Evolutionary conservation across 2,329 filamentous ascomycete genomes (phyloP), one percentile per base, ranked within the genome.

Genomic region (Nemania sp.): DNA sequence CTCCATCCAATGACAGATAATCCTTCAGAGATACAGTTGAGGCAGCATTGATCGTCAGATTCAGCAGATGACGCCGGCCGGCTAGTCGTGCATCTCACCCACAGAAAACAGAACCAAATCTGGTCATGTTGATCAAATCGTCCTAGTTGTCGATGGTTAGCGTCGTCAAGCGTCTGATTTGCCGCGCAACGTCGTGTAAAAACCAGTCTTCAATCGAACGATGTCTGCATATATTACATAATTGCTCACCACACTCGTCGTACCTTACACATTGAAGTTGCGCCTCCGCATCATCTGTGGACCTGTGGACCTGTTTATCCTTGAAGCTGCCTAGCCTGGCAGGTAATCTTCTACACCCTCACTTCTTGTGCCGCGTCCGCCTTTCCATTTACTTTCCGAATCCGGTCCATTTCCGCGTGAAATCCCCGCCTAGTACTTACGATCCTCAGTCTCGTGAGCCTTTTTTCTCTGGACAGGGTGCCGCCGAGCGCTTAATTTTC

Each of bases 401-500:
- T 53, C 31, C 7, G 57, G 57, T 52, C 51, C 37, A 37, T 50
- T 40, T 37, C 42, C 31, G 41, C 22, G 47, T 50, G 43, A 47
- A 9, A 49, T 39, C 57, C 48, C 17, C 45, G 55, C 56, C 44
- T 17, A 42, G 41, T 44, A 43, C 54, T 48, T 58, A 22, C 28
- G 48, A 31, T 42, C 49, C 34, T 36, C 23, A 49, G 49, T 41
- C 60, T 55, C 55, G 56, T 64, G 61, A 52, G 49, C 54, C 50
- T 37, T 54, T 34, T 49, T 42, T 46, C 59, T 53, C 56, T 57
- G 49, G 22, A 54, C 46, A 61, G 59, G 46, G 56, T 64, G 48
- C 55, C 59, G 57, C 50, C 40, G 58, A 57, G 64, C 64, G 64
- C 62, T 59, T 68, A 66, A 51, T 48, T 49, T 14, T 46, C 55